Base-by-base conservation (phyloP, 1,284 basidiomycete species). In the Ceratobasidium sp. region DNA sequence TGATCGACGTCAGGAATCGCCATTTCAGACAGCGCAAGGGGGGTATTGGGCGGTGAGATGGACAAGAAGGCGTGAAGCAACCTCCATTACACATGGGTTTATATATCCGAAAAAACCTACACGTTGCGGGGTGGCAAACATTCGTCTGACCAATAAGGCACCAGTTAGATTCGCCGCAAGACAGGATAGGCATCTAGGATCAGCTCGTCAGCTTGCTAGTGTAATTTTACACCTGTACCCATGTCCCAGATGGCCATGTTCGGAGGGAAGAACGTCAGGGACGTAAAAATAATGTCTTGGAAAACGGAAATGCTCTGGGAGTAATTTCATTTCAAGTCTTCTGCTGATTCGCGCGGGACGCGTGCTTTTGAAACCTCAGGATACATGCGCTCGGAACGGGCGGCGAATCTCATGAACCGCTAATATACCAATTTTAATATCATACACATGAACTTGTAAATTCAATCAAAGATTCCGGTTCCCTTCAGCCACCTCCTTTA, bases 401-500 rank as follows among this genome's bases (percentile, higher is more conserved):
- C 36, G 11, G 36, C 36, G 36, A 38, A 11, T 38, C 4, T 11
- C 36, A 38, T 9, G 11, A 38, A 38, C 8, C 11, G 11, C 36
- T 38, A 8, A 9, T 38, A 38, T 38, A 44, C 44, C 44, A 46
- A 21, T n/a, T 8, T 3, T 54, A 25, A 23, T 54, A 28, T 12
- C 11, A 33, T 11, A 38, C 9, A 9, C 1, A 6, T 11, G 36
- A 11, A 38, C 36, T 38, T 14, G 54, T 36, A 18, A 33, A 36
- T 3, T 14, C 4, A 9, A 40, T 21, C 36, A n/a, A 33, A 40
- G n/a, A 16, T 23, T 40, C 11, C 23, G 28, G 9, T 40, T 40
- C 21, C 36, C 36, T 59, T 12, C 56, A n/a, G 48, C 36, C 3
- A 51, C 67, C 46, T 70, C 54, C 30, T 60, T 49, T 21, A 61